Evolutionary conservation across 177 flowering plant species (phyloP), one percentile per base, ranked within the genome.

Genomic region (Vitis hybrid): DNA sequence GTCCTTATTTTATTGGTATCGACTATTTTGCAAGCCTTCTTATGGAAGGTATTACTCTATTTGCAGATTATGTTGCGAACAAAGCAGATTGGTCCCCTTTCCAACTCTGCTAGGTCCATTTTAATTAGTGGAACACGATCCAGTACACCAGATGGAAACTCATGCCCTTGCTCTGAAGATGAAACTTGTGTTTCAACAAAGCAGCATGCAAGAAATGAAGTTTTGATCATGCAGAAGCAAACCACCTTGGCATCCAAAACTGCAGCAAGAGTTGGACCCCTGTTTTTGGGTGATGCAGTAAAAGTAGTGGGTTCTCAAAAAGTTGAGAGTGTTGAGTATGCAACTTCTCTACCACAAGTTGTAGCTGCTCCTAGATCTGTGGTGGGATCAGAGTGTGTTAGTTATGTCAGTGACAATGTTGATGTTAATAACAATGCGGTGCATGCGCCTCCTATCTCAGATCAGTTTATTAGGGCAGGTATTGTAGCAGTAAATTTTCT

Each of bases 21-120:
- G 47, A 38, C 47, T 38, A 38, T 38, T 38, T 38, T 38, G 47
- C 47, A 38, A 8, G 47, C 47, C 47, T 38, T 38, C 47, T 38
- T 38, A 3, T 70, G 0, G 57, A 50, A 56, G 68, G 65, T 31
- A 15, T 8, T 58, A 18, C 51, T 61, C 19, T 61, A 55, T 70
- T 62, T 81, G 73, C 83, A 87, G 88, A 87, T 69, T 69, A 96
- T 94, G 99, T 81, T 96, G 67, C 88, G 97, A 54, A 75, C 97
- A 76, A 96, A 96, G 92, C 96, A 90, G 72, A 82, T 94, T 12
- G 81, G 83, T 33, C 76, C 77, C 47, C 85, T 96, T 54, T 92
- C 97, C 72, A 91, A 82, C 60, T 72, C 83, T 70, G 99, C 98
- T 1, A 82, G 97, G 75, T 81, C 90, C 49, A 88, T 96, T 76